Evolutionary conservation across 2,329 filamentous ascomycete genomes (phyloP), one percentile per base, ranked within the genome.

Genomic region (Xylaria sp.): DNA sequence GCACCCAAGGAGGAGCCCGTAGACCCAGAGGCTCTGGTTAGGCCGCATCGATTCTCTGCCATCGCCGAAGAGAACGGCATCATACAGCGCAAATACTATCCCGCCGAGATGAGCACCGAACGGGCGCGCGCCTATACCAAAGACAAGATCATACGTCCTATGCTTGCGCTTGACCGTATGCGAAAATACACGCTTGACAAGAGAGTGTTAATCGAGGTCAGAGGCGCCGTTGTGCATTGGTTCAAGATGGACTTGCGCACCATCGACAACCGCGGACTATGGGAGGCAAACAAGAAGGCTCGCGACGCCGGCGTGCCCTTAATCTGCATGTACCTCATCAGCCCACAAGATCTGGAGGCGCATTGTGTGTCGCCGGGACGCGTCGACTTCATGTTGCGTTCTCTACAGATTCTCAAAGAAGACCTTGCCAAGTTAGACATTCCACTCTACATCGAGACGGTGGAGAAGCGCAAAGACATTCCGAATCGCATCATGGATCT

Each of bases 211-310:
- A 79, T 89, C 10, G 63, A 75, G 1, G 76, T 80, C 0, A 82
- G 83, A 35, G 76, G 83, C 30, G 84, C 86, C 0, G 87, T 96
- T 0, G 83, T 96, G 0, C 90, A 96, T 74, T 96, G 92, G 92
- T 96, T 93, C 78, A 95, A 94, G 75, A 85, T 83, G 69, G 92
- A 96, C 71, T 75, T 96, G 54, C 82, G 92, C 2, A 79, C 82
- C 1, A 73, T 76, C 0, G 92, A 97, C 72, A 96, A 96, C 71
- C 87, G 83, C 7, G 83, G 83, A 0, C 73, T 96, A 23, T 80
- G 82, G 39, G 74, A 86, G 62, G 92, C 92, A 0, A 85, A 83
- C 58, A 76, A 85, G 59, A 80, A 81, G 53, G 90, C 91, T 1
- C 85, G 84, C 59, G 80, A 84, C 44, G 79, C 83, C n/a, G 81